Evolutionary conservation across 495 filamentous ascomycete genomes (phyloP).

Genomic region (Lasiosphaeriaceae sp.): DNA sequence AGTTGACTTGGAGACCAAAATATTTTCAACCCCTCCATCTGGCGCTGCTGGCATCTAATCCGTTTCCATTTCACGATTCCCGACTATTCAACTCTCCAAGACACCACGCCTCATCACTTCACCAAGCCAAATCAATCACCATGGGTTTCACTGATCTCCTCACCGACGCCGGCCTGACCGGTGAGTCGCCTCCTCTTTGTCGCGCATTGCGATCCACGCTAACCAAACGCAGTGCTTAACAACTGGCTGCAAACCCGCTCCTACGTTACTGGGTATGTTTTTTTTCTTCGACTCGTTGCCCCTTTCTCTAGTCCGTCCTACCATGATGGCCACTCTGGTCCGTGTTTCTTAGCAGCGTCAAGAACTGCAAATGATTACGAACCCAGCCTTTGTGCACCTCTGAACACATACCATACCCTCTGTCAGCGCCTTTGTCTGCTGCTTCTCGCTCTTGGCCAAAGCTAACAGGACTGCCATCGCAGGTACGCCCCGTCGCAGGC

Average conservation of each 20-base stretch:
- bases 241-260: conserved; percentile 84
- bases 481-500: conserved; percentile 89
- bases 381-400: conserved; percentile 69
- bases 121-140: background rate
- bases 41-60: conserved; percentile 7
- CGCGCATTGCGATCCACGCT: background rate
- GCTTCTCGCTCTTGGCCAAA: background rate
- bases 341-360: conserved; percentile 99
- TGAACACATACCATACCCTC: conserved; percentile 53
- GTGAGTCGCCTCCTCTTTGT: conserved; percentile 49
- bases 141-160: conserved; percentile 98
- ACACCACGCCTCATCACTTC: conserved; percentile 4
- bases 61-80: background rate
- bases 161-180: conserved; percentile 77
- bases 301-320: conserved; percentile 12
- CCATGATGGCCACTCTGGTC: conserved; percentile 92
- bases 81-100: conserved; percentile 1
- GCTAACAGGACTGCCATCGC: conserved; percentile 10
- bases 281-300: conserved; percentile 3
- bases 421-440: background rate
- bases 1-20: conserved; percentile 8
- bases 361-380: conserved; percentile 90
- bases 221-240: conserved; percentile 69
- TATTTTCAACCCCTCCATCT: conserved; percentile 23
- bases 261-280: conserved; percentile 85